Conservation (phyloP, 2,329 filamentous ascomycete species). For the Calonectria fujianensis region DNA sequence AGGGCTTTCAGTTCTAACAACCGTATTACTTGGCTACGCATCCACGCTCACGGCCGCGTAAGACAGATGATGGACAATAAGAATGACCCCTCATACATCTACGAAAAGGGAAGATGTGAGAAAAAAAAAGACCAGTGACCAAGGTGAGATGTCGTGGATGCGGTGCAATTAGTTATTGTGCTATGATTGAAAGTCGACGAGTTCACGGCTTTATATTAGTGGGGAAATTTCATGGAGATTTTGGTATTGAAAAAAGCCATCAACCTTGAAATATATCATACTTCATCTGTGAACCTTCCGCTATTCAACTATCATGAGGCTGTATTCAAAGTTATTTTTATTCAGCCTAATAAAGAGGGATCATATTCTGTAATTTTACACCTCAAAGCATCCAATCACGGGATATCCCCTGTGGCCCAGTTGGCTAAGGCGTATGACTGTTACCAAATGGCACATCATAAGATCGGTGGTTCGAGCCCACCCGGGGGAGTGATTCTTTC, state of each 20-base stretch:
- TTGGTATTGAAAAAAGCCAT: no score
- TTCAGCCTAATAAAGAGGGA: background rate
- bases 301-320: background rate
- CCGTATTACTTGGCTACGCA: background rate
- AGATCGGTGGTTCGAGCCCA: slow-evolving; percentile 34
- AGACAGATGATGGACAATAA: background rate
- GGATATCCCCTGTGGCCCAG: slow-evolving; percentile 30
- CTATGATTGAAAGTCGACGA: background rate
- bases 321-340: background rate
- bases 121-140: background rate
- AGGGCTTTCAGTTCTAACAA: background rate
- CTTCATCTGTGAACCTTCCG: background rate
- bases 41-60: background rate
- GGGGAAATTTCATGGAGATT: background rate
- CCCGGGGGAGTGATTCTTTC: slow-evolving; percentile 20
- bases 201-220: background rate
- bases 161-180: background rate
- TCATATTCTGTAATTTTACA: background rate
- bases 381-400: background rate
- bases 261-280: no score
- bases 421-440: slow-evolving; percentile 36
- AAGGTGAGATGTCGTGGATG: background rate
- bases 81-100: background rate
- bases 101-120: background rate
- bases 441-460: slow-evolving; percentile 29